Evolutionary conservation across 2,329 filamentous ascomycete species (phyloP).

Genomic region (Aureobasidium melanogenum): DNA sequence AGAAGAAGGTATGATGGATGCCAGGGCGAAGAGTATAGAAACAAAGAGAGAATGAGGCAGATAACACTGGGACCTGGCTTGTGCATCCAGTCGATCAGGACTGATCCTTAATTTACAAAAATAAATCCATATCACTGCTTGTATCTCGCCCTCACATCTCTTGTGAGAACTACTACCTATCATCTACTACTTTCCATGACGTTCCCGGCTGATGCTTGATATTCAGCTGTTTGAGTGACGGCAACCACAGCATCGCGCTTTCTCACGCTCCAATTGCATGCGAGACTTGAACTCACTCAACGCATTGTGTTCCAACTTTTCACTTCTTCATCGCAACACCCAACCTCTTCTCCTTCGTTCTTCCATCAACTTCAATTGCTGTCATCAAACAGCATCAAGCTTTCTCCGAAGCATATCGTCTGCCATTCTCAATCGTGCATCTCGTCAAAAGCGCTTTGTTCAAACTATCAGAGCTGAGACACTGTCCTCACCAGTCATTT

Average conservation of each 20-base stretch:
- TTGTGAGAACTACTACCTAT: too few relatives aligned
- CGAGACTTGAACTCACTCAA: background rate
- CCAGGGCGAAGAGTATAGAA: too few relatives aligned
- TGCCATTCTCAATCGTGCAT: background rate
- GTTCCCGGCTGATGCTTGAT: too few relatives aligned
- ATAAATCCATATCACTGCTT: too few relatives aligned
- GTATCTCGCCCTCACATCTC: too few relatives aligned
- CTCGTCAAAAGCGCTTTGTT: too few relatives aligned
- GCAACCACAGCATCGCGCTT: background rate
- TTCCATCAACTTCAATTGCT: background rate
- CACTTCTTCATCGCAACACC: background rate
- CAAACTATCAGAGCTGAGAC: background rate
- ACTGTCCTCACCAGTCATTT: background rate
- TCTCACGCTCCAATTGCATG: background rate
- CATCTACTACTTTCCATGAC: too few relatives aligned
- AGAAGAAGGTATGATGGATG: background rate
- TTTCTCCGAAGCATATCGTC: background rate
- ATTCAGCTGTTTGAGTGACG: background rate
- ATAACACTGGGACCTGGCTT: background rate
- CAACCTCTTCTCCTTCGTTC: background rate
- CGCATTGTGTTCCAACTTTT: too few relatives aligned
- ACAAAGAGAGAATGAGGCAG: background rate
- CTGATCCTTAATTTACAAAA: too few relatives aligned
- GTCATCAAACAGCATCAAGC: too few relatives aligned
- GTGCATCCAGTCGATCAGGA: background rate